These are phyloP conservation scores for Geranomyces michiganensis DNA, from an alignment of 192 early-diverging fungal genomes.

Conservation along the genomic window DNA sequence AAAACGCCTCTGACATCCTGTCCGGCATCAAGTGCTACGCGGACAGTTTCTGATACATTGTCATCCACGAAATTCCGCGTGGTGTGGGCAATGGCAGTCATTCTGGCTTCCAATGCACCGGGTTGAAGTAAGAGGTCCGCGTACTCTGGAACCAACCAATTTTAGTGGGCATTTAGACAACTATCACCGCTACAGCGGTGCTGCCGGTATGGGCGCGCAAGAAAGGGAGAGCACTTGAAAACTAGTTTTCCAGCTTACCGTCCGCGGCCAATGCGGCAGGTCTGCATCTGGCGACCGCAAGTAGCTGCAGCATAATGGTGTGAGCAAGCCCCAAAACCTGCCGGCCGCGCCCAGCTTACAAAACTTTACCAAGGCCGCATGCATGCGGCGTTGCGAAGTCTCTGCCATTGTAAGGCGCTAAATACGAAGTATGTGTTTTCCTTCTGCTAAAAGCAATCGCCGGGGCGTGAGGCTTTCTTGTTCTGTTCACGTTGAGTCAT, in stretches of 20 bases:
- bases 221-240: too few relatives aligned
- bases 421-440: too few relatives aligned
- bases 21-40: neutral
- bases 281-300: neutral
- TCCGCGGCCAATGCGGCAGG: too few relatives aligned
- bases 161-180: too few relatives aligned
- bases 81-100: neutral
- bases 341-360: neutral
- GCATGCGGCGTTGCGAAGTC: neutral
- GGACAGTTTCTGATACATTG: neutral
- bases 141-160: conserved; percentile 3
- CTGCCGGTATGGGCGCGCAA: too few relatives aligned
- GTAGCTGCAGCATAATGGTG: neutral
- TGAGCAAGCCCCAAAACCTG: neutral
- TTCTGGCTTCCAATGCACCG: neutral
- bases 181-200: too few relatives aligned
- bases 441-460: too few relatives aligned
- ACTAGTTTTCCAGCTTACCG: too few relatives aligned
- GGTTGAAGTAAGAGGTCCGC: conserved; percentile 6
- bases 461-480: too few relatives aligned
- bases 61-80: neutral
- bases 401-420: neutral
- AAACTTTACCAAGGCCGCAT: neutral
- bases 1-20: neutral
- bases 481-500: too few relatives aligned